phyloP scores from a whole-genome alignment of 2,329 filamentous ascomycete genomes.

The Chalaropsis thielavioides region DNA sequence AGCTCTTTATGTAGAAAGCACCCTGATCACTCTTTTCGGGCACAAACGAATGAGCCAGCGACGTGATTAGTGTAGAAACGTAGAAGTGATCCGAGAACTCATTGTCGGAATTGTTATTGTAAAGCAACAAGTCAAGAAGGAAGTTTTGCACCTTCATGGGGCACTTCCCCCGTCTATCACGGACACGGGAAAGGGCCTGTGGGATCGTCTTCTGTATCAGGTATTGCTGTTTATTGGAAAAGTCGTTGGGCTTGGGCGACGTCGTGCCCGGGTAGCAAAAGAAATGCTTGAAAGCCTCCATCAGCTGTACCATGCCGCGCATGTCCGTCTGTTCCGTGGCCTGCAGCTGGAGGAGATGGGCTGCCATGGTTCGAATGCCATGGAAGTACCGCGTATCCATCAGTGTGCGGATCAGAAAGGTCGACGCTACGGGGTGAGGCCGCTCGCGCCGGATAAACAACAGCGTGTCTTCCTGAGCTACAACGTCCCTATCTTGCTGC shows the following conservation, averaged over 20 bases:
- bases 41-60: slow-evolving; percentile 44
- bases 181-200: slow-evolving; percentile 62
- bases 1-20: slow-evolving; percentile 8
- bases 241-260: slow-evolving; percentile 81
- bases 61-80: slow-evolving; percentile 60
- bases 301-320: slow-evolving; percentile 70
- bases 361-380: slow-evolving; percentile 77
- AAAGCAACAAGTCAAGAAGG: slow-evolving; percentile 74
- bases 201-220: slow-evolving; percentile 73
- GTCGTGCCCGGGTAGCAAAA: slow-evolving; percentile 69
- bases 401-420: slow-evolving; percentile 75
- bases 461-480: slow-evolving; percentile 68
- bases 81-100: slow-evolving; percentile 81
- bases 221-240: slow-evolving; percentile 73
- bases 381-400: slow-evolving; percentile 90
- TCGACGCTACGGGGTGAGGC: slow-evolving; percentile 69
- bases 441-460: slow-evolving; percentile 54
- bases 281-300: slow-evolving; percentile 72
- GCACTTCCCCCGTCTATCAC: slow-evolving; percentile 57
- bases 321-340: slow-evolving; percentile 52
- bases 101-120: slow-evolving; percentile 91
- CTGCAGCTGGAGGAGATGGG: slow-evolving; percentile 61
- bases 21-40: slow-evolving; percentile 30
- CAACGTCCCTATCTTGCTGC: slow-evolving; percentile 91
- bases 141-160: slow-evolving; percentile 68